Evolutionary conservation across 805 yeast species (phyloP), one percentile per base, ranked within the genome.

Genomic region (Pichia paraexigua): DNA sequence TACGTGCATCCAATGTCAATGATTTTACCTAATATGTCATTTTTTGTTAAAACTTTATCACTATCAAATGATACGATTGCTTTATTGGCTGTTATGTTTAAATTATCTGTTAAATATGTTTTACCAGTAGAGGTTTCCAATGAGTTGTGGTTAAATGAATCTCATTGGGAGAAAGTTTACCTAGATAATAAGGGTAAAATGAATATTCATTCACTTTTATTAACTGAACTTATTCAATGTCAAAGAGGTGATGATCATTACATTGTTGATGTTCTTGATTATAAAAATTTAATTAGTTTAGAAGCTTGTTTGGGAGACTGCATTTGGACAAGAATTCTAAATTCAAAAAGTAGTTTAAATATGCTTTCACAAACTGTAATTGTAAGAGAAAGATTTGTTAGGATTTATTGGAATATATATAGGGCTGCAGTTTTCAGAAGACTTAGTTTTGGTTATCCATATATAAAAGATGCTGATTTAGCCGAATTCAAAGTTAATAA

Each of bases 371-470:
- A 13, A 8, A 24, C 20, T 17, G 24, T 50, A n/a, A 47, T 65
- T 10, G 66, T 64, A 35, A 62, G 72, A 43, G 74, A 71, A 50
- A 59, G 63, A 45, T 50, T 63, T 40, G 48, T 68, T 10, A 58
- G 75, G 52, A 55, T 66, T 3, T 53, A 72, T 13, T 73, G 77
- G 77, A 64, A 66, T 6, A 62, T 67, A 8, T 73, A 71, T 70
- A 68, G 65, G 51, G 56, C 67, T 46, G 65, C 66, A 48, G 65
- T 63, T 13, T 68, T 62, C 50, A 51, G 68, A 25, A 61, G 74
- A 53, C 50, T 68, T 25, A 63, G 65, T 55, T 58, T 64, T 54
- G 75, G 74, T 1, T 60, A 59, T 46, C 74, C 75, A n/a, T 71
- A 64, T 52, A 51, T 54, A 7, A 47, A 21, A n/a, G 49, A 42